A percentile compares a stretch with the other conserved stretches of the same genome.
These are phyloP conservation scores for Pseudevernia furfuracea DNA, from an alignment of 495 filamentous ascomycete species.

Conservation along the genomic window DNA sequence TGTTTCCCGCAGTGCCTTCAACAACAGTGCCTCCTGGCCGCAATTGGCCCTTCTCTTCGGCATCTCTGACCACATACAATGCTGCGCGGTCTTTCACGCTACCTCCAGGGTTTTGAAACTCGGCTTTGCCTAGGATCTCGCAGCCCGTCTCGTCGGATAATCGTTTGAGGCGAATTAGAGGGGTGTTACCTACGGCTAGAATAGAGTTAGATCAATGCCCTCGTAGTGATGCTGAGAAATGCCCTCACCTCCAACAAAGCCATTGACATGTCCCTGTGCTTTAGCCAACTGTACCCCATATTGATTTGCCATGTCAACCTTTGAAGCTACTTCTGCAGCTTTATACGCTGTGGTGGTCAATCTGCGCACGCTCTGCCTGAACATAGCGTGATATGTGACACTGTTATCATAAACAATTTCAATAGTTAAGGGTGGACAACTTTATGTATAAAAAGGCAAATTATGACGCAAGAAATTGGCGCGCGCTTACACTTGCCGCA, in stretches of 20 bases:
- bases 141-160: conserved; percentile 91
- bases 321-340: conserved; percentile 35
- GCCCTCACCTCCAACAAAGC: conserved; percentile 72
- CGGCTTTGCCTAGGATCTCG: conserved; percentile 90
- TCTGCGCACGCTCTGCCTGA: conserved; percentile 47
- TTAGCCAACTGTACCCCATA: conserved; percentile 64
- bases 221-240: background rate
- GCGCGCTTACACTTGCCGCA: conserved; percentile 9
- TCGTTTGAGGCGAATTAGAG: conserved; percentile 78
- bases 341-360: conserved; percentile 50
- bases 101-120: conserved; percentile 97
- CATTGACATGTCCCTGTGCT: conserved; percentile 75
- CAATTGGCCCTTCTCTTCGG: conserved; percentile 78
- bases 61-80: conserved; percentile 86
- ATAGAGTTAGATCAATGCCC: conserved; percentile 14
- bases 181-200: conserved; percentile 92
- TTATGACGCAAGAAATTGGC: conserved; percentile 2
- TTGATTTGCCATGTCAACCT: conserved; percentile 45
- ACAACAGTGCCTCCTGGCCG: conserved; percentile 85
- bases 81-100: conserved; percentile 96
- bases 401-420: no score
- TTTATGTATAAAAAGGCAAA: no score
- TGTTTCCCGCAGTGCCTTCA: conserved; percentile 95
- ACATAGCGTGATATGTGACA: conserved; percentile 37
- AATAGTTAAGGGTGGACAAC: no score